Base-by-base conservation (phyloP, 2,329 filamentous ascomycete species). In the Drechslerella stenobrocha region DNA sequence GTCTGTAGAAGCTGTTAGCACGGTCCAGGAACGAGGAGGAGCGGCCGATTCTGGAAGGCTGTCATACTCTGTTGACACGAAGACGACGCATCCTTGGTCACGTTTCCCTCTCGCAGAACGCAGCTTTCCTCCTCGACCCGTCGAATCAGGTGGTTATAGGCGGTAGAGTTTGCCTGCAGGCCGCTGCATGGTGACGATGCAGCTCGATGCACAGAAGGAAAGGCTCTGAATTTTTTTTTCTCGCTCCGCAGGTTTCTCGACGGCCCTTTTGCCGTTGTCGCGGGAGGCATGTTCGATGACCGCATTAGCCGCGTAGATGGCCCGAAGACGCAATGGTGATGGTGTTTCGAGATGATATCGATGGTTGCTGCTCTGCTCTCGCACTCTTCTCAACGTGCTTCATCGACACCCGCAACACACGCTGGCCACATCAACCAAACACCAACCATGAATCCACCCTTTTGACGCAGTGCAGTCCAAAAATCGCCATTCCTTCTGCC, bases 181-280 rank as follows among this genome's bases (percentile, higher is more conserved):
- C 42, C 30, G 61, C 61, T 66, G 61, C 61, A 66, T 66, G 61
- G 61, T 66, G 61, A 66, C 61, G 61, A 66, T 66, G 61, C 61
- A 66, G 53, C 61, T 58, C 61, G 61, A 66, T 66, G 53, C 53
- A 66, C 52, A 58, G 52, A 66, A 53, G 51, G 61, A 48, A 66
- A 58, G 34, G 22, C 9, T 37, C 26, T 34, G 47, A 66, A 66
- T 52, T 22, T 45, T 57, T 65, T 58, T 66, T 30, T 65, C 59
- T 59, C 61, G 40, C 8, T 42, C 37, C n/a, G 18, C 20, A 42
- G 32, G 30, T 48, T 59, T 66, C 61, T 24, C 37, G 53, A 59
- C 45, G 48, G 48, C 47, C 51, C 60, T 52, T 37, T 53, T 42
- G 20, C 40, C 30, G 15, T 48, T 66, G 34, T 52, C 37, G 45